Conservation (phyloP, 495 filamentous ascomycete species). For the Achaetomiella virescens region DNA sequence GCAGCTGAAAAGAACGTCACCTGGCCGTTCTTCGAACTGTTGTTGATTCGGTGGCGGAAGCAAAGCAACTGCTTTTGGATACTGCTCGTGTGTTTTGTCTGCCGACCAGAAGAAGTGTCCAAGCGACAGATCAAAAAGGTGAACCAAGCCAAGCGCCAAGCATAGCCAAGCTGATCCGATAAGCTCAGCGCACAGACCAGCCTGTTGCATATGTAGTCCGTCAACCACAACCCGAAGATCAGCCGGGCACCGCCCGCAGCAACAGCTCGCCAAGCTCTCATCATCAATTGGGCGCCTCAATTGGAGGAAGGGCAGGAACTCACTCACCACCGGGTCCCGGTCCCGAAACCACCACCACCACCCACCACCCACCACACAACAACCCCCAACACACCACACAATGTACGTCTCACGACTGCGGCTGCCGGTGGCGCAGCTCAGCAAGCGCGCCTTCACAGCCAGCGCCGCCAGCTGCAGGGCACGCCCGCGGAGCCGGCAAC, state of each 20-base stretch:
- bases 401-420: conserved; percentile 55
- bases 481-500: neutral
- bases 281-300: conserved; percentile 10
- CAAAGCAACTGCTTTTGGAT: no score
- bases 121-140: neutral
- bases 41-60: neutral
- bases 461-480: conserved; percentile 36
- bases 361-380: conserved; percentile 23
- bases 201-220: neutral
- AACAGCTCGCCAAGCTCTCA: conserved; percentile 1
- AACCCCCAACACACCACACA: conserved; percentile 18
- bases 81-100: neutral
- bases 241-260: conserved; percentile 14
- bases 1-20: no score
- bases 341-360: conserved; percentile 13
- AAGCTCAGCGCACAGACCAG: conserved; percentile 6
- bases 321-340: conserved; percentile 4
- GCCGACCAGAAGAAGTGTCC: neutral
- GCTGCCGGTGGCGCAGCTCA: conserved; percentile 14
- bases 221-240: conserved; percentile 14
- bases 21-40: no score
- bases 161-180: neutral
- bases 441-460: conserved; percentile 25
- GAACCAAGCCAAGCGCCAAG: neutral
- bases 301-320: conserved; percentile 4